Evolutionary conservation across 257 asterid species (phyloP).

Genomic region (Solanum sejunctum): DNA sequence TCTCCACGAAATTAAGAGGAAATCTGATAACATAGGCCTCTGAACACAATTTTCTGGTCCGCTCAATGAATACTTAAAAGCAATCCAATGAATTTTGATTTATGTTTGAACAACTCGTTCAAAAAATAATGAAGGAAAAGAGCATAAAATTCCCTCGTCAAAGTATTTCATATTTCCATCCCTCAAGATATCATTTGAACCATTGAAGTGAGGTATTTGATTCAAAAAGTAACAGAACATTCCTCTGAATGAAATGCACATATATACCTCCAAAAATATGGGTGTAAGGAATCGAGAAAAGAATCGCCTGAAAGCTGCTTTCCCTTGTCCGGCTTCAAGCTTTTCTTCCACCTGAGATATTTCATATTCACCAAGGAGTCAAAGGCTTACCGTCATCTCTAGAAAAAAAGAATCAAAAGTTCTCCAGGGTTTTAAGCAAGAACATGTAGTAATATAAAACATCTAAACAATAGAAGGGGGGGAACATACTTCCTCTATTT

Average conservation of each 20-base stretch:
- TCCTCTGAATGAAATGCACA: not conserved
- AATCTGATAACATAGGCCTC: not conserved
- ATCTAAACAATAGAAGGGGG: not conserved
- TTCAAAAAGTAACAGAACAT: not conserved
- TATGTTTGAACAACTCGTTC: not conserved
- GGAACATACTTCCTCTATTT: conserved; percentile 76
- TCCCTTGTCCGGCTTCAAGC: conserved; percentile 82
- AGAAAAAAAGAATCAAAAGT: not conserved
- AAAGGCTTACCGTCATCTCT: not conserved
- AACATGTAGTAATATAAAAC: not conserved
- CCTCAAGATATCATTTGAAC: not conserved
- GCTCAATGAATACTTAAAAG: not conserved
- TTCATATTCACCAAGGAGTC: not conserved
- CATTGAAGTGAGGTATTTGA: not conserved
- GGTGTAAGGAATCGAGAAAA: conserved; percentile 82
- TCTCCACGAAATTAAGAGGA: not conserved
- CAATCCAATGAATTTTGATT: not conserved
- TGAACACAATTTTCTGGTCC: not conserved
- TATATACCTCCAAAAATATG: conserved; percentile 68
- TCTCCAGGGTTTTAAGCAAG: not conserved
- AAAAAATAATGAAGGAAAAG: not conserved
- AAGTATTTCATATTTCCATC: not conserved
- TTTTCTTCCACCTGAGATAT: conserved; percentile 66
- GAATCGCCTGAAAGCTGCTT: conserved; percentile 56
- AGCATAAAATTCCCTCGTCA: not conserved